Conservation (phyloP, 768 basidiomycete genomes). For the Hypsizygus marmoreus region DNA sequence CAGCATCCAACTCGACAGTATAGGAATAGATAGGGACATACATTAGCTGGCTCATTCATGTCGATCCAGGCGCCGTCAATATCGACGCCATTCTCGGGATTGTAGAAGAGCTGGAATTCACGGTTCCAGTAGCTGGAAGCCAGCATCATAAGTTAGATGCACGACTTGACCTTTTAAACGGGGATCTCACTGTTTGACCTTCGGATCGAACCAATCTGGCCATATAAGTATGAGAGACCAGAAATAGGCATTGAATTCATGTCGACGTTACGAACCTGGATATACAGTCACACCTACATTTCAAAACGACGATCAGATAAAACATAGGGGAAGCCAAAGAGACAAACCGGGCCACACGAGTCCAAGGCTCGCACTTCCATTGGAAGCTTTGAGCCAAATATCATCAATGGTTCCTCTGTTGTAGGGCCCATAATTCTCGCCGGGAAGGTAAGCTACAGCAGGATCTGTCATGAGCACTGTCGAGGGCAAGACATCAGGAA, state of each 20-base stretch:
- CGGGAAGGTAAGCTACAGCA: slow-evolving; percentile 57
- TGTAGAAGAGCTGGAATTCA: slow-evolving; percentile 61
- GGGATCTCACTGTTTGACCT: slow-evolving; percentile 44
- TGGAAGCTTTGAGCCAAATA: slow-evolving; percentile 62
- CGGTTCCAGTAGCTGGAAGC: slow-evolving; percentile 57
- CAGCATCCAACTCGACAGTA: not conserved
- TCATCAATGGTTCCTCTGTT: slow-evolving; percentile 53
- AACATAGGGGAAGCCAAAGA: slow-evolving; percentile 11
- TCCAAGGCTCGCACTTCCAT: slow-evolving; percentile 58
- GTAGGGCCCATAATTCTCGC: slow-evolving; percentile 51
- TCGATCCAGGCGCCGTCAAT: slow-evolving; percentile 78
- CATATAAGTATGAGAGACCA: not conserved
- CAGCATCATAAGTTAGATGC: not conserved
- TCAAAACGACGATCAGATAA: not conserved
- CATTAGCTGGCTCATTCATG: slow-evolving; percentile 75
- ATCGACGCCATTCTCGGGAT: slow-evolving; percentile 53
- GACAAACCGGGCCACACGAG: slow-evolving; percentile 63
- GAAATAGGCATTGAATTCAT: not conserved
- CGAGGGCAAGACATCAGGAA: not conserved
- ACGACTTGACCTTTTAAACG: not conserved
- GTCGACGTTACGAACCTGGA: slow-evolving; percentile 40
- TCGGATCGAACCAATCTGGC: slow-evolving; percentile 66
- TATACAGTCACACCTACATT: slow-evolving; percentile 36
- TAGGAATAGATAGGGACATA: slow-evolving; percentile 27
- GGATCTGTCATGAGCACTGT: slow-evolving; percentile 77